Evolutionary conservation across 2,329 filamentous ascomycete species (phyloP).

Genomic region (Ophiostoma australiae): DNA sequence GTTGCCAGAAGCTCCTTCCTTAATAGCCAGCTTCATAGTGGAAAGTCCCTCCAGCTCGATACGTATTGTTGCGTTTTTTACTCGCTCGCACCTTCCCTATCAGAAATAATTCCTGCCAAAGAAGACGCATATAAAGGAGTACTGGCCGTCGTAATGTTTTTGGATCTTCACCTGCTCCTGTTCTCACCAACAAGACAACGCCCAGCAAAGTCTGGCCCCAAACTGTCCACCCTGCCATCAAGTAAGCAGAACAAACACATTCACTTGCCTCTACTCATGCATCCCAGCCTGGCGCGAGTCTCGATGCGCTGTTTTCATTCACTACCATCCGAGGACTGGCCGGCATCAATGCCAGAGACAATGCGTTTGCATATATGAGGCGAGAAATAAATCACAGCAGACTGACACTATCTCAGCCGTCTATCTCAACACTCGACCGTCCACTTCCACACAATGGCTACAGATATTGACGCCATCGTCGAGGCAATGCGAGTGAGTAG

Average conservation of each 20-base stretch:
- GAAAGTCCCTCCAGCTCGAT: neutral
- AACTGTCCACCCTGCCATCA: neutral
- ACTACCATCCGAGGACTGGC: neutral
- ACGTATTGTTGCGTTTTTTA: neutral
- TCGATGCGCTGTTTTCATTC: neutral
- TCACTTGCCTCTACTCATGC: neutral
- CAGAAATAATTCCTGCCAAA: neutral
- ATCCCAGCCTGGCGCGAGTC: neutral
- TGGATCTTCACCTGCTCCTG: neutral
- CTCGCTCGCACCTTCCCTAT: neutral
- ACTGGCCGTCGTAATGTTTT: neutral
- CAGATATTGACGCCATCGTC: conserved; percentile 2
- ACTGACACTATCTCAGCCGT: neutral
- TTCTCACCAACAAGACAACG: neutral
- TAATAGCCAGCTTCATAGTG: neutral
- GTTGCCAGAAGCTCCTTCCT: neutral
- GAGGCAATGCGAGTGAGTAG: conserved; percentile 4
- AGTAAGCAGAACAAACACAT: neutral
- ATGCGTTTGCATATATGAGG: neutral
- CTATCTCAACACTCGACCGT: neutral
- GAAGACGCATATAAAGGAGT: neutral
- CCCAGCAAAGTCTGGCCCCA: neutral
- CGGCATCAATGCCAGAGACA: neutral
- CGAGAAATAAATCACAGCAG: too few relatives aligned
- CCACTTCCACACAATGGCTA: conserved; percentile 2